These are phyloP conservation scores for Cadophora gregata DNA, from an alignment of 2,329 filamentous ascomycete species.

Conservation along the genomic window DNA sequence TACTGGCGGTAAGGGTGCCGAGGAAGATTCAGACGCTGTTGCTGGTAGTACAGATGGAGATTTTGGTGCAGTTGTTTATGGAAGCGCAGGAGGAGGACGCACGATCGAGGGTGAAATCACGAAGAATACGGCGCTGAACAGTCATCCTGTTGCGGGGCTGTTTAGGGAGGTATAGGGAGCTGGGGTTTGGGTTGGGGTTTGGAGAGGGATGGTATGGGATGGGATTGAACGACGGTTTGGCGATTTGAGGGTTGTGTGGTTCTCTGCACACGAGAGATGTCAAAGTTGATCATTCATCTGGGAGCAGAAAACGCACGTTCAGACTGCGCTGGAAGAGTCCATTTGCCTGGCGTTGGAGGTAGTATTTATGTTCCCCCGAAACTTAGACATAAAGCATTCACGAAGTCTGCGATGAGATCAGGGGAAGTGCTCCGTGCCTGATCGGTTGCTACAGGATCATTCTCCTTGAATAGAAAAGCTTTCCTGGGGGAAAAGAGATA, in stretches of 20 bases:
- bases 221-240: too few species aligned
- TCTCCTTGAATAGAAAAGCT: neutral
- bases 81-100: too few species aligned
- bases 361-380: neutral
- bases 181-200: neutral
- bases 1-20: neutral
- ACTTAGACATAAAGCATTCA: too few species aligned
- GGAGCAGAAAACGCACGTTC: too few species aligned
- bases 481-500: neutral
- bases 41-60: too few species aligned
- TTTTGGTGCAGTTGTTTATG: too few species aligned
- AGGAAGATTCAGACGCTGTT: too few species aligned
- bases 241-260: too few species aligned
- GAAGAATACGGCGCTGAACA: neutral
- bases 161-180: neutral
- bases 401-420: neutral
- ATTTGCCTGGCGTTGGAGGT: neutral
- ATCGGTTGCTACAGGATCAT: neutral
- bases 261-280: too few species aligned
- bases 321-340: neutral
- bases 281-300: too few species aligned
- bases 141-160: neutral
- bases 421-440: neutral
- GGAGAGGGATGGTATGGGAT: too few species aligned
- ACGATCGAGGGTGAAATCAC: neutral